phyloP scores from a whole-genome alignment of 1,284 basidiomycete genomes.

The Xanthoconium separans region DNA sequence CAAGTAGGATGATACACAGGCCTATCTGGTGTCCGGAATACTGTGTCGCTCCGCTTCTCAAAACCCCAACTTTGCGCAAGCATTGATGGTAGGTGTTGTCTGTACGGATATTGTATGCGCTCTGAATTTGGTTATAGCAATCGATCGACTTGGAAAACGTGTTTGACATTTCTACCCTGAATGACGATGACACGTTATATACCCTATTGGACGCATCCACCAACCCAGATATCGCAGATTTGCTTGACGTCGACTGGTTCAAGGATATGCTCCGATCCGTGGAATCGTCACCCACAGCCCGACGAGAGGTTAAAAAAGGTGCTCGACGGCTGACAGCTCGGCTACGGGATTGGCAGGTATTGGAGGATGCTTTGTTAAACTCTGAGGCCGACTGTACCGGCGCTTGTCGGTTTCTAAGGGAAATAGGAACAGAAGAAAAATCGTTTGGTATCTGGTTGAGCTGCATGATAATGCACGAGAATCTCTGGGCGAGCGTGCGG shows the following conservation, averaged over 20 bases:
- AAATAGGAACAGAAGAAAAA: constrained; percentile 60
- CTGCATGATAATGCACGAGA: constrained; percentile 57
- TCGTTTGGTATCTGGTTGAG: constrained; percentile 70
- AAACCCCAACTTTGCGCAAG: constrained; percentile 43
- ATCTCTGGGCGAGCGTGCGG: constrained; percentile 38
- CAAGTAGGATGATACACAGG: constrained; percentile 51
- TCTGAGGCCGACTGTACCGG: constrained; percentile 46
- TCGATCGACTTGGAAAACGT: constrained; percentile 51
- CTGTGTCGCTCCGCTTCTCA: constrained; percentile 64
- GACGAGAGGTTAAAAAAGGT: constrained; percentile 42
- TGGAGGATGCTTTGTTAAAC: constrained; percentile 60
- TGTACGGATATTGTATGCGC: neutral
- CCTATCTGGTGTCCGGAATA: constrained; percentile 58
- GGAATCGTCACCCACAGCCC: constrained; percentile 38
- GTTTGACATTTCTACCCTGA: constrained; percentile 50
- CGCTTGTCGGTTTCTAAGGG: constrained; percentile 51
- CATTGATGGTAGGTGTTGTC: constrained; percentile 43
- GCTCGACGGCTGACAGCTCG: constrained; percentile 48
- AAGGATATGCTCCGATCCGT: constrained; percentile 38
- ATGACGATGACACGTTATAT: constrained; percentile 52
- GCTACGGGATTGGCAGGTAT: constrained; percentile 56
- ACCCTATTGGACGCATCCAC: constrained; percentile 59
- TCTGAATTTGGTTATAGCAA: constrained; percentile 41
- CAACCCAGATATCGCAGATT: constrained; percentile 59
- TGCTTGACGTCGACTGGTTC: constrained; percentile 36